These are phyloP conservation scores for Exobasidium rhododendri DNA, from an alignment of 1,284 basidiomycete species.

Conservation along the genomic window DNA sequence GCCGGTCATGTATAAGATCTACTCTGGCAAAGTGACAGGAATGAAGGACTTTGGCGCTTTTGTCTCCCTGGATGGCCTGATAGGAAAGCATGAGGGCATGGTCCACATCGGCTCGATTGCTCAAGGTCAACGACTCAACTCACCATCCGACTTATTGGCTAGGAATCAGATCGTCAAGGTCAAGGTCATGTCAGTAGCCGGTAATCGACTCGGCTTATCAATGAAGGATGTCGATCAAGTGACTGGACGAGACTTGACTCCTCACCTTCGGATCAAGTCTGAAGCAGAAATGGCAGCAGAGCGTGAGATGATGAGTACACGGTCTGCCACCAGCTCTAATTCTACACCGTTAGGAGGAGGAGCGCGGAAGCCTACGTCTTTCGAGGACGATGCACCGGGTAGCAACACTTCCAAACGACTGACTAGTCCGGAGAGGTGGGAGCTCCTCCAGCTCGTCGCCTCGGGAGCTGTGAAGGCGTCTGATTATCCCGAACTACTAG, in stretches of 20 bases:
- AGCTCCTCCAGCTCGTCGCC: conserved; percentile 97
- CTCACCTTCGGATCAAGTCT: conserved; percentile 86
- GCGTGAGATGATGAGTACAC: conserved; percentile 26
- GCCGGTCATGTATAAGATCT: conserved; percentile 91
- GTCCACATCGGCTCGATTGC: conserved; percentile 89
- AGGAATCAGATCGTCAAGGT: conserved; percentile 86
- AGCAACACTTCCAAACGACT: conserved; percentile 70
- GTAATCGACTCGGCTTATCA: conserved; percentile 75
- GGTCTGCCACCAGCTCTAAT: conserved; percentile 58
- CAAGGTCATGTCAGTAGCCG: conserved; percentile 73
- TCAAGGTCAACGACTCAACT: conserved; percentile 70
- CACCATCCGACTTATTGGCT: conserved; percentile 78
- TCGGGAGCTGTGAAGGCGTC: conserved; percentile 87
- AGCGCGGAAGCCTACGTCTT: conserved; percentile 7
- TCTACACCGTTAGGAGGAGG: conserved; percentile 53
- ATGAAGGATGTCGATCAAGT: conserved; percentile 97
- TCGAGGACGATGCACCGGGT: conserved; percentile 30
- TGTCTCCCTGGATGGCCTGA: conserved; percentile 79
- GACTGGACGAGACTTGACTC: conserved; percentile 83
- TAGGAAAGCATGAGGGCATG: conserved; percentile 84
- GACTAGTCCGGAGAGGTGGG: conserved; percentile 96
- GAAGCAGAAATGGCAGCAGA: conserved; percentile 67
- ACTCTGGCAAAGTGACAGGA: conserved; percentile 77
- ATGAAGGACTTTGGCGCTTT: conserved; percentile 96
- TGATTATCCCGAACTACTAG: conserved; percentile 93